Evolutionary conservation across 2,329 filamentous ascomycete species (phyloP), one percentile per base, ranked within the genome.

Genomic region (Penicillium sp.): DNA sequence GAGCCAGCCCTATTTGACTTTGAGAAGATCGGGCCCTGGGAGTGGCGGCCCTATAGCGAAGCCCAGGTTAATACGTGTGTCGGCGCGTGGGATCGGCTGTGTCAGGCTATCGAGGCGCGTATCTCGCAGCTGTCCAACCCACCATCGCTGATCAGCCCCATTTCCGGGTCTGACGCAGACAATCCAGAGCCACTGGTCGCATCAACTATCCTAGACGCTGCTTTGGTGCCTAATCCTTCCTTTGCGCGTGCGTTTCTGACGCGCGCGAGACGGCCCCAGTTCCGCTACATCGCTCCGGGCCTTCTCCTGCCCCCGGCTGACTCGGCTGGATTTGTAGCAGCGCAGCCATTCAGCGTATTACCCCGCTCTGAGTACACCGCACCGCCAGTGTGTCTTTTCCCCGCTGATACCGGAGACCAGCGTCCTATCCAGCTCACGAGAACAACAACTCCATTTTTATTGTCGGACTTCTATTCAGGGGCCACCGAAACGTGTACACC

Each of bases 301-400:
- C 33, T 62, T 31, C 33, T 64, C 58, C 33, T 56, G 18, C 51
- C 46, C 55, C 41, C 61, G 42, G 42, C 51, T 49, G 54, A 64
- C 33, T 48, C 43, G 12, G 18, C 51, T 40, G 18, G 9, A 20
- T 40, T 40, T 40, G 11, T 40, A 18, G 35, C 35, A 4, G 18
- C 35, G n/a, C 18, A 40, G 18, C 3, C 1, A 40, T 40, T 40
- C 18, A 40, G 18, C 9, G 9, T 20, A 40, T 40, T 40, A 8
- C 35, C 35, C 40, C 42, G 2, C 14, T 54, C 54, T 1, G 4
- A 45, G 50, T 48, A 54, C 44, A 57, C 46, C 31, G 46, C 15
- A 42, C 67, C 68, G 47, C 65, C 68, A 41, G 59, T 71, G 50
- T 63, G 58, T 29, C 59, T 72, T 57, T 71, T 72, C 50, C 59